Evolutionary conservation across 163 green algal species (phyloP), one percentile per base, ranked within the genome.

Genomic region (Volvox carteri): DNA sequence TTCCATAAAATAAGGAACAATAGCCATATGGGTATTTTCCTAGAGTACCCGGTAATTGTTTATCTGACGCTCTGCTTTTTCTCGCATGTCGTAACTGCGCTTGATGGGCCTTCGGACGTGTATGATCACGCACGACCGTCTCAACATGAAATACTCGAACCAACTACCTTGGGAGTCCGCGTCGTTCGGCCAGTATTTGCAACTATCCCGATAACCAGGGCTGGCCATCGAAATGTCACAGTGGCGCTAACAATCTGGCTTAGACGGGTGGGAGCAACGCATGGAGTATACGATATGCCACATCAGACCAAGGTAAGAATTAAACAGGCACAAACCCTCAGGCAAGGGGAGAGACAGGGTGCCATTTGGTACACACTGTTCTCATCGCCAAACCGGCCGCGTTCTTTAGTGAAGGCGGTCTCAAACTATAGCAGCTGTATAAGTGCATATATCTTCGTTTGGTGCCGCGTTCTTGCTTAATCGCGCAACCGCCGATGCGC

Each of bases 181-280:
- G 67, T 76, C 67, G 30, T 76, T 12, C 11, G 33, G 67, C 70
- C 70, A 6, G 12, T 78, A 19, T 58, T 58, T 35, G 70, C 70
- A 58, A 33, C 58, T 35, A 37, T 78, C 21, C 70, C 70, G 18
- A 9, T 8, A 1, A 58, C 70, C 4, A 33, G 30, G 18, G 70
- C 56, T 35, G 41, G 70, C 30, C 39, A 58, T 35, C 19, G 19
- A 39, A 78, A 78, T 9, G 70, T 81, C n/a, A 81, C 73, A 1
- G 73, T 67, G 19, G 73, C n/a, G 28, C 21, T 81, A 11, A 81
- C 73, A 28, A 48, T 81, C 35, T 81, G 73, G 73, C 73, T 81
- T 16, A 21, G 73, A 23, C 73, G 73, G 4, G 46, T 81, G 25
- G 73, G 73, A 30, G 73, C 44, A 19, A 65, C 44, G 1, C 30